phyloP scores from a whole-genome alignment of 352 stramenopile genomes.

The Thraustochytrium striatum region DNA sequence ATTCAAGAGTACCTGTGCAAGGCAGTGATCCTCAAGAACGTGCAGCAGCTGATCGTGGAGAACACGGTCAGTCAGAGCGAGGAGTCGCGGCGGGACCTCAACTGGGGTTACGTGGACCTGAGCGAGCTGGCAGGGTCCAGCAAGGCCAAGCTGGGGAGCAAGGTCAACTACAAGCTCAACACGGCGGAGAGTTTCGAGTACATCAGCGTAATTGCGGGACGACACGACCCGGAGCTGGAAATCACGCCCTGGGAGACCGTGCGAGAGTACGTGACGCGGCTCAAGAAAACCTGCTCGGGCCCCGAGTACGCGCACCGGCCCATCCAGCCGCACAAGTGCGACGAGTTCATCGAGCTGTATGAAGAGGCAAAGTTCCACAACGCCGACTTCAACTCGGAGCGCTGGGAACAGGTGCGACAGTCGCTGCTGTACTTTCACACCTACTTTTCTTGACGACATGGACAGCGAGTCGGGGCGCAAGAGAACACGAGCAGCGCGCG shows the following conservation, averaged over 20 bases:
- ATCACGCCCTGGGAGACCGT: slow-evolving; percentile 37
- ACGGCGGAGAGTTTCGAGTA: neutral
- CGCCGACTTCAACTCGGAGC: neutral
- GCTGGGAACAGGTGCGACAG: neutral
- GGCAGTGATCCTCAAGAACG: neutral
- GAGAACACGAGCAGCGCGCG: no score
- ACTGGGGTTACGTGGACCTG: slow-evolving; percentile 7
- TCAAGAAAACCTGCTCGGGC: neutral
- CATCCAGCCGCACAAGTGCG: neutral
- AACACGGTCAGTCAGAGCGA: slow-evolving; percentile 7
- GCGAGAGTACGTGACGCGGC: slow-evolving; percentile 20
- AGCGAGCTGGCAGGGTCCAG: neutral
- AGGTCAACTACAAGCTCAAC: neutral
- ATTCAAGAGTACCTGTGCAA: neutral
- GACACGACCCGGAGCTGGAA: neutral
- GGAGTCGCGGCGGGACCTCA: neutral
- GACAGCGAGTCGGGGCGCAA: no score
- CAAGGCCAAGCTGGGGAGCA: neutral
- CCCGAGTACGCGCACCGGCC: neutral
- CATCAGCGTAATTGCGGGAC: slow-evolving; percentile 6
- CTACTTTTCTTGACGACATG: slow-evolving; percentile 34
- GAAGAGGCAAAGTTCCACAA: slow-evolving; percentile 8
- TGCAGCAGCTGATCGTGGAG: slow-evolving; percentile 10
- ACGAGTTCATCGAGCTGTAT: slow-evolving; percentile 31
- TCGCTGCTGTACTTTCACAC: slow-evolving; percentile 35